Percentiles rank a stretch among this genome's conserved stretches.
Conservation (phyloP, 1,284 basidiomycete species). For the Rugosomyces carneus region DNA sequence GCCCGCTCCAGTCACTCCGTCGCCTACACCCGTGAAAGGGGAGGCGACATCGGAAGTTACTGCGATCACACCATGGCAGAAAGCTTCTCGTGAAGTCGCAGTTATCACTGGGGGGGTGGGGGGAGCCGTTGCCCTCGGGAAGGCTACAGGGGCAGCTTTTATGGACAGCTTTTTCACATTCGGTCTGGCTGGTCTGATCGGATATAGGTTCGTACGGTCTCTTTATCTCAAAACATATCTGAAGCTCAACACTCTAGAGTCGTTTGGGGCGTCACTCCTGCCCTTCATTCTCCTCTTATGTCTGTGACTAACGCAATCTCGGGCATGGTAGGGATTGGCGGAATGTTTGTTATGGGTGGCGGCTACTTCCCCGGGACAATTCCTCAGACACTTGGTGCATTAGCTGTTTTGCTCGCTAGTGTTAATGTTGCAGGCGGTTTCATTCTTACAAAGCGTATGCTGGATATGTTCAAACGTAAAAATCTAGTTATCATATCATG, state of each 20-base stretch:
- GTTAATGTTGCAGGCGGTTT: constrained; percentile 84
- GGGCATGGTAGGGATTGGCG: constrained; percentile 80
- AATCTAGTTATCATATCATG: neutral
- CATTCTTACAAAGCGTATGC: constrained; percentile 80
- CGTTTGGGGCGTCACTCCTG: constrained; percentile 82
- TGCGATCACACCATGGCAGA: constrained; percentile 80
- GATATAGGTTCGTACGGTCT: constrained; percentile 42
- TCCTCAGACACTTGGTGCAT: constrained; percentile 70
- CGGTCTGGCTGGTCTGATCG: constrained; percentile 75
- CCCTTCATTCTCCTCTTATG: constrained; percentile 79
- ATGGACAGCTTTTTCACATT: constrained; percentile 85
- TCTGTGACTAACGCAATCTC: constrained; percentile 82
- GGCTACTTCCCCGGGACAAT: constrained; percentile 77
- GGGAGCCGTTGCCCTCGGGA: constrained; percentile 64
- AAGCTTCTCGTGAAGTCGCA: constrained; percentile 66
- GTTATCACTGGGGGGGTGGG: constrained; percentile 72
- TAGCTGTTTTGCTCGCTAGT: constrained; percentile 76
- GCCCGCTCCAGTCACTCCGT: constrained; percentile 50
- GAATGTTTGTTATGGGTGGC: constrained; percentile 84
- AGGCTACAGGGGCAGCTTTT: constrained; percentile 70
- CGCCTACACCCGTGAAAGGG: constrained; percentile 43
- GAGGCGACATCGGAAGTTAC: constrained; percentile 45
- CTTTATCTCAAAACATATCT: neutral
- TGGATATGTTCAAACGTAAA: constrained; percentile 84
- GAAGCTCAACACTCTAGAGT: constrained; percentile 38